phyloP scores from a whole-genome alignment of 768 basidiomycete species.

The Paxillus ammoniavirescens region DNA sequence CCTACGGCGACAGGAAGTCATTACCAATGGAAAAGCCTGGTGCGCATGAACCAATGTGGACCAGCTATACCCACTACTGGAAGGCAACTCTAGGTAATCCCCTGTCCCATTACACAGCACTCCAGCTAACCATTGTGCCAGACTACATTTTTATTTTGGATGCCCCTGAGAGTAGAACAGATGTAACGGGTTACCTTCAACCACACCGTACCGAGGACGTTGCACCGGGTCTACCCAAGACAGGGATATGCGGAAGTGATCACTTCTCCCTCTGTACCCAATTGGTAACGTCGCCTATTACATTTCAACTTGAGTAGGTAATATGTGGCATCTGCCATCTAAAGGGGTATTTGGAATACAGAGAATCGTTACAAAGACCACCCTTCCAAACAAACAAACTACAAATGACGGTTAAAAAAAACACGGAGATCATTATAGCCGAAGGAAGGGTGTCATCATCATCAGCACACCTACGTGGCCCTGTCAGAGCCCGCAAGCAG shows the following conservation, averaged over 20 bases:
- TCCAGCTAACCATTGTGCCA: slow-evolving; percentile 29
- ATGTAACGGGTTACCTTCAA: slow-evolving; percentile 54
- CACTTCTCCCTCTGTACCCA: slow-evolving; percentile 80
- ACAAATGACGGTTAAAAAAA: neutral
- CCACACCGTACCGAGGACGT: slow-evolving; percentile 61
- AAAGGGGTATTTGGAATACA: slow-evolving; percentile 14
- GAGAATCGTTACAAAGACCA: neutral
- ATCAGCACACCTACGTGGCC: slow-evolving; percentile 26
- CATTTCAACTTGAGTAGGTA: slow-evolving; percentile 5
- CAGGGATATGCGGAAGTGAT: slow-evolving; percentile 80
- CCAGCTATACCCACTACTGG: slow-evolving; percentile 89
- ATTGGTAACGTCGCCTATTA: slow-evolving; percentile 32
- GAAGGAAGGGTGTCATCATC: neutral
- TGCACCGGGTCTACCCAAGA: slow-evolving; percentile 73
- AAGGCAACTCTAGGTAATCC: slow-evolving; percentile 69
- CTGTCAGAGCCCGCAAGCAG: slow-evolving; percentile 88
- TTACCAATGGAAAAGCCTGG: slow-evolving; percentile 48
- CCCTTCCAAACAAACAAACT: neutral
- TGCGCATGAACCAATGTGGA: slow-evolving; percentile 76
- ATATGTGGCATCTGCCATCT: slow-evolving; percentile 1
- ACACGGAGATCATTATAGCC: neutral
- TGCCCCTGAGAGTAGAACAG: slow-evolving; percentile 31
- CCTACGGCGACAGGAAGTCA: slow-evolving; percentile 51
- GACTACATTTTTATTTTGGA: slow-evolving; percentile 89
- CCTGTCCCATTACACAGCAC: neutral